These are phyloP conservation scores for Trapa incisa DNA, from an alignment of 345 rosid species.

Conservation along the genomic window DNA sequence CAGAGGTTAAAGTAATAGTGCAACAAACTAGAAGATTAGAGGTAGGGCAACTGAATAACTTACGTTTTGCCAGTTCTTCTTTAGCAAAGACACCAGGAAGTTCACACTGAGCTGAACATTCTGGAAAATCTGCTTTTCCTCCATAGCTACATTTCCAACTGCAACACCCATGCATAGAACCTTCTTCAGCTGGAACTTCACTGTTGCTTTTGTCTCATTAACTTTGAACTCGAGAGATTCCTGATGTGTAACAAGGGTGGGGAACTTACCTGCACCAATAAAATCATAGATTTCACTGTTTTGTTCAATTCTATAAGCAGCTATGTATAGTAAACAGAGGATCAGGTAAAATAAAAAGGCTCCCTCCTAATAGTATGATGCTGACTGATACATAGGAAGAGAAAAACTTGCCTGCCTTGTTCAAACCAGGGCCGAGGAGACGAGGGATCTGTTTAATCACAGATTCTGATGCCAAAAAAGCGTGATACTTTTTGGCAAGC, in stretches of 20 bases:
- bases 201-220: conserved; percentile 64
- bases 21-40: neutral
- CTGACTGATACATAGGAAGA: neutral
- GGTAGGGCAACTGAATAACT: conserved; percentile 12
- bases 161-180: conserved; percentile 86
- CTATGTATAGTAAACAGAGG: too few species aligned
- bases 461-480: conserved; percentile 70
- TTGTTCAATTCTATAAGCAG: neutral
- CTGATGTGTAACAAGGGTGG: conserved; percentile 64
- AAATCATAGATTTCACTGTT: neutral
- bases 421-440: conserved; percentile 76
- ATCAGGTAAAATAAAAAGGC: neutral
- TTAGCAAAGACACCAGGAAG: conserved; percentile 66
- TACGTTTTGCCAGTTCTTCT: conserved; percentile 78
- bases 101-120: conserved; percentile 72
- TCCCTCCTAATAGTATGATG: neutral
- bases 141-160: conserved; percentile 58
- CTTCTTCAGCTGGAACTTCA: conserved; percentile 73
- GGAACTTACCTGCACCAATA: conserved; percentile 53
- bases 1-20: too few species aligned
- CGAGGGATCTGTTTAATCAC: conserved; percentile 83
- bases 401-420: conserved; percentile 68
- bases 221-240: conserved; percentile 65
- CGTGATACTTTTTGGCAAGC: conserved; percentile 71
- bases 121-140: conserved; percentile 76